Evolutionary conservation across 2,329 filamentous ascomycete genomes (phyloP).

Genomic region (Leptographium flavum): DNA sequence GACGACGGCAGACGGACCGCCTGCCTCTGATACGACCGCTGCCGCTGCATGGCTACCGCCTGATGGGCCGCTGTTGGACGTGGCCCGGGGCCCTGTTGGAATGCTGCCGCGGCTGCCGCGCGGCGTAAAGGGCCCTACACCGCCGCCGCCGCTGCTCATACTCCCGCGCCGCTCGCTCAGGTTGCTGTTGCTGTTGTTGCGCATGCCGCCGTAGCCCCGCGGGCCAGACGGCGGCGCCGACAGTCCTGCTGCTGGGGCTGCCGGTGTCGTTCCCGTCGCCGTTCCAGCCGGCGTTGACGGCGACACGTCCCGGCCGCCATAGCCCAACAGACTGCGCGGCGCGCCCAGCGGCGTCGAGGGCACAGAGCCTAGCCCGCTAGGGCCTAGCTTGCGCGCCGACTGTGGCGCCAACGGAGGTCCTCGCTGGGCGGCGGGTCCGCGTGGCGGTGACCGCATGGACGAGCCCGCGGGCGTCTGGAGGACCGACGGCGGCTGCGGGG

Average conservation of each 20-base stretch:
- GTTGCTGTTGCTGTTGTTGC: neutral
- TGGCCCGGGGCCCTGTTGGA: conserved; percentile 29
- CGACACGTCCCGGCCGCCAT: neutral
- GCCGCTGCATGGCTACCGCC: neutral
- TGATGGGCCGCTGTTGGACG: conserved; percentile 2
- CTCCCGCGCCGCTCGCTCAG: neutral
- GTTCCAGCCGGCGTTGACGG: neutral
- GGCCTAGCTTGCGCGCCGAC: neutral
- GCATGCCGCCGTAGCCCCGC: conserved; percentile 5
- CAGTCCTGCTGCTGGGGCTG: conserved; percentile 18
- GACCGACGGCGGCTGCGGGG: neutral
- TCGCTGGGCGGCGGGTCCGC: neutral
- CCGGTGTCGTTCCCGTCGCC: conserved; percentile 18
- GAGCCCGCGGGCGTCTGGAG: neutral
- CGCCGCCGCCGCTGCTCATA: neutral
- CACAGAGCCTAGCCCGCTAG: neutral
- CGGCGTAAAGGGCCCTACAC: neutral
- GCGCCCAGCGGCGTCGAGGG: neutral
- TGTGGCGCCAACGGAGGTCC: neutral
- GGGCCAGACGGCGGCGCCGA: conserved; percentile 10
- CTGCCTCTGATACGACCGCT: neutral
- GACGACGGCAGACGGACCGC: conserved; percentile 18
- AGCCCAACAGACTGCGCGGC: neutral
- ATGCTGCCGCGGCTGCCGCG: conserved; percentile 18
- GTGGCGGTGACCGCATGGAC: neutral